Conservation (phyloP, 2,329 filamentous ascomycete species). For the Cladosporium colombiae region DNA sequence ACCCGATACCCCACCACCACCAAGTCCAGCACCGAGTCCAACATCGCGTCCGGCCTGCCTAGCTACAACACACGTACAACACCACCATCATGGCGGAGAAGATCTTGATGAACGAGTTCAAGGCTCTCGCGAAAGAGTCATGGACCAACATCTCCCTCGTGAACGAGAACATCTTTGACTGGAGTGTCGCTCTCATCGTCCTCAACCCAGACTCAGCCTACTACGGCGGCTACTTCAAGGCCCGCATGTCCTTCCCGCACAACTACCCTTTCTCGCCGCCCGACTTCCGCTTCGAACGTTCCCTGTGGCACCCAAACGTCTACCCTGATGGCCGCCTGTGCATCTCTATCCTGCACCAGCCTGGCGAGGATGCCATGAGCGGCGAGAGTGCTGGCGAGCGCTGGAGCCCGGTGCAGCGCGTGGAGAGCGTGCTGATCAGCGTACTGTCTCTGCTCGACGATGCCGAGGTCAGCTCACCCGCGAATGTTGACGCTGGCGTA, state of each 20-base stretch:
- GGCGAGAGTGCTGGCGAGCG: slow-evolving; percentile 87
- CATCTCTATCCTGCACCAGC: slow-evolving; percentile 92
- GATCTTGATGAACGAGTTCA: slow-evolving; percentile 86
- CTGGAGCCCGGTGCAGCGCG: slow-evolving; percentile 91
- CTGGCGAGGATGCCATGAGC: slow-evolving; percentile 89
- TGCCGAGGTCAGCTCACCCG: slow-evolving; percentile 88
- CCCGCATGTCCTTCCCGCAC: slow-evolving; percentile 79
- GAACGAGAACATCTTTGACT: slow-evolving; percentile 80
- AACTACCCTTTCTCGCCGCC: slow-evolving; percentile 92
- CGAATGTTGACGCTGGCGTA: slow-evolving; percentile 90
- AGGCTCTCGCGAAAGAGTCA: slow-evolving; percentile 79
- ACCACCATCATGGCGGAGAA: slow-evolving; percentile 61
- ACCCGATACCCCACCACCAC: not conserved
- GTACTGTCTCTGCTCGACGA: slow-evolving; percentile 91
- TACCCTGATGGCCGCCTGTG: slow-evolving; percentile 88
- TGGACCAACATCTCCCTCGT: slow-evolving; percentile 90
- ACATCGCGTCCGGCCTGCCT: not conserved
- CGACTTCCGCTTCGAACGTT: slow-evolving; percentile 79
- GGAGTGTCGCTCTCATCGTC: slow-evolving; percentile 86
- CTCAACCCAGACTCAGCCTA: slow-evolving; percentile 90
- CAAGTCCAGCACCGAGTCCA: not conserved
- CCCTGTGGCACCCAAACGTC: slow-evolving; percentile 90
- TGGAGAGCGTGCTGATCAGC: slow-evolving; percentile 91
- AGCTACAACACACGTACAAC: not conserved
- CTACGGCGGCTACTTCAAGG: slow-evolving; percentile 91